Base-by-base conservation (phyloP, 768 basidiomycete species). In the Calocybe cyanea region DNA sequence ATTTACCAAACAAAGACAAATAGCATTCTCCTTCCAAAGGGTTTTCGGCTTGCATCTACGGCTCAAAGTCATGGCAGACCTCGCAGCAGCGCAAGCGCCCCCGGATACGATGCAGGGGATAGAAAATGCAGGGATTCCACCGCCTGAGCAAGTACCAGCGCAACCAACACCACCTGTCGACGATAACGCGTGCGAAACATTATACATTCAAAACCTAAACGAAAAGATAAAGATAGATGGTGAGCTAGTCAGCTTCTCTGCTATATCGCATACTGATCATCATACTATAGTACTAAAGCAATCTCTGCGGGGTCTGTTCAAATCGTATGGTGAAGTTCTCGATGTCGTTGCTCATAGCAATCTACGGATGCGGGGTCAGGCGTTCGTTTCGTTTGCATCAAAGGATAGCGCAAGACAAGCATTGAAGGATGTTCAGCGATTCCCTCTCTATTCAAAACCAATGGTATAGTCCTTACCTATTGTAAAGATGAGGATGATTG, bases 291-390 rank as follows among this genome's bases (percentile, higher is more conserved):
- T 95, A 30, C 76, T 99, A 52, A 96, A 94, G 67, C 72, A 89
- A 43, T 91, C 92, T 3, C 70, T 99, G 37, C 77, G 80, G 10
- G 86, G 86, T 25, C 74, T 99, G 23, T 98, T 99, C 77, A 92
- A 92, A 64, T 77, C 85, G 11, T 99, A 97, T 58, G 92, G 93
- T 10, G 85, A 89, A 51, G 87, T 99, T 14, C 67, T 97, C 20
- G 92, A 95, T 60, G 92, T 99, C n/a, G 87, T 93, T 15, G 93
- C 94, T 8, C 96, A 99, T 64, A 69, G 75, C 42, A 98, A 96
- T 71, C 68, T 99, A 49, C 83, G 96, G 31, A 99, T 99, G 96
- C 78, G 96, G 31, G 96, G 96, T 13, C 96, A 99, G 68, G 96
- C 96, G 3, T 99, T 99, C 61, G 91, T 99, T 30, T 92, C 90